Base-by-base conservation (phyloP, 352 stramenopile species). In the Phytophthora citrophthora region DNA sequence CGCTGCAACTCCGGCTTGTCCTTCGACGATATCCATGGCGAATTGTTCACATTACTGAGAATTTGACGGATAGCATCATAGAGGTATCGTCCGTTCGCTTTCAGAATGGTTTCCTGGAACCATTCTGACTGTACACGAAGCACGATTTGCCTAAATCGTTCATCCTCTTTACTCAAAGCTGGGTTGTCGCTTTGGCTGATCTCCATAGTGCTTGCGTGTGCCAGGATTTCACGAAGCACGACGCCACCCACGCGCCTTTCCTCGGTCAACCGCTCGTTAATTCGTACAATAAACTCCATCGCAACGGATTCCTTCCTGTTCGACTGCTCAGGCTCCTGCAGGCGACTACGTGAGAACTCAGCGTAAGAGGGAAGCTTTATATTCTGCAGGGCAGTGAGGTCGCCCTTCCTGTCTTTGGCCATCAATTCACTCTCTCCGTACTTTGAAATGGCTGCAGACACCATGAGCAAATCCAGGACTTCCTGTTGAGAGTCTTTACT, bases 21-120 rank as follows among this genome's bases (percentile, higher is more conserved):
- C 29, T 74, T 74, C 7, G 54, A 46, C 11, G n/a, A 45, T 40
- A 71, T 62, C 67, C 67, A 74, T 39, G 66, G 27, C 16, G 56
- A 63, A 31, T 41, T 43, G 44, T 58, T 52, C 5, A 52, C 54
- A 23, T 66, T 68, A 29, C 31, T 57, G 23, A 71, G 10, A 55
- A 59, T 51, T 24, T 74, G 61, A 11, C 67, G 67, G 34, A 71
- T 71, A 2, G 61, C 55, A 34, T 74, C 67, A 44, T 81, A 81
- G 4, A 81, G 51, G 18, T 75, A 59, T 46, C 60, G 55, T 8
- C 69, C 73, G 20, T 76, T 74, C 6, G 62, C 50, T 23, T 74
- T 71, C 11, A 74, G 40, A 23, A 81, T 79, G 23, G 73, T 59
- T 27, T 70, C 62, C 60, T 81, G 73, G 60, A 81, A 81, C 57